Base-by-base conservation (phyloP, 495 filamentous ascomycete species). In the Xylaria flabelliformis region DNA sequence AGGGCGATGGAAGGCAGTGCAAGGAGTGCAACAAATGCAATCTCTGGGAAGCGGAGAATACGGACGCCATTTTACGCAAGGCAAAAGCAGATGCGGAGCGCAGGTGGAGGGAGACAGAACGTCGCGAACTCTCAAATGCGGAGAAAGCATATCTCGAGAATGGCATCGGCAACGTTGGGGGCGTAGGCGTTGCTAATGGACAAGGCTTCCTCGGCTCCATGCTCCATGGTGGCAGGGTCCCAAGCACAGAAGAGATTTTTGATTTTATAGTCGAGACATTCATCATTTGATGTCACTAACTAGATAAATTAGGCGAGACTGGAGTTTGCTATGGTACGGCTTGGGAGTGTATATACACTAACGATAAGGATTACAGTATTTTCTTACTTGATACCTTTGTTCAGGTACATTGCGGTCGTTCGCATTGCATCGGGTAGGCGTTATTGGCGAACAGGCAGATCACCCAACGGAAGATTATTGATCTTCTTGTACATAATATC, bases 1-100 rank as follows among this genome's bases (percentile, higher is more conserved):
- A 88, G 48, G 89, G 88, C 0, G 82, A 84, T 58, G 92, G 91
- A 10, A 87, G 88, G 42, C 82, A 84, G 39, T 99, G 96, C 76
- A 84, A 77, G 1, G 89, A 94, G 74, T 98, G 95, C 82, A 90
- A 89, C 32, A 91, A 90, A 80, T 99, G 96, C 80, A 95, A 97
- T 79, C 85, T 99, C 51, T 99, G 97, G 84, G 88, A 91, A 71
- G 85, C 86, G 21, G 96, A 97, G 84, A 90, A 97, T 77, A 94
- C 94, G 75, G 94, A 97, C 59, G 84, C 82, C 58, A 91, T 93
- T 34, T 89, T 97, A 19, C 84, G 88, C 44, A 85, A 88, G 70
- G 96, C 96, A 3, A 93, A 90, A 59, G 89, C 91, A 76, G 88
- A 88, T 75, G 96, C 94, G 9, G 96, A 97, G 82, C 85, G 84